A percentile compares a stretch with the other conserved stretches of the same genome.
Conservation (phyloP, 495 filamentous ascomycete species). For the Neurospora discreta region DNA sequence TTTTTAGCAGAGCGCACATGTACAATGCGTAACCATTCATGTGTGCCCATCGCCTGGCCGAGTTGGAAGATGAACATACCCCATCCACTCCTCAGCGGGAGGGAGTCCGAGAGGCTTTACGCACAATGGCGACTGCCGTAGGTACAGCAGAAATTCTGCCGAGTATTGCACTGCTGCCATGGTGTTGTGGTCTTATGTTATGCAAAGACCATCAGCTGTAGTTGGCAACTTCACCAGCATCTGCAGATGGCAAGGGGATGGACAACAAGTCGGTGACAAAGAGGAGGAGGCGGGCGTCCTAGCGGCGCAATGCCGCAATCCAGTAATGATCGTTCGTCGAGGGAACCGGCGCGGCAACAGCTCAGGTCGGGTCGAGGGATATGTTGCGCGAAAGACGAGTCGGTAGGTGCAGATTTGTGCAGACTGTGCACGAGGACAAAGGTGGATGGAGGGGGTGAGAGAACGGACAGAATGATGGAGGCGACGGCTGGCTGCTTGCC, state of each 20-base stretch:
- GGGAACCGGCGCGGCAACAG: neutral
- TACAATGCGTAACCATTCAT: neutral
- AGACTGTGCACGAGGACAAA: neutral
- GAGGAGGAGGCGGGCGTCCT: neutral
- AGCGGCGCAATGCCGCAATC: neutral
- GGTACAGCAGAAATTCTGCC: slow-evolving; percentile 61
- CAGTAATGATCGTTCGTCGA: neutral
- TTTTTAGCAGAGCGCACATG: neutral
- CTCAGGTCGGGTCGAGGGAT: neutral
- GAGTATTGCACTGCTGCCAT: slow-evolving; percentile 55
- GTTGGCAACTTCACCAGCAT: neutral
- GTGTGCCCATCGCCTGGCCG: neutral
- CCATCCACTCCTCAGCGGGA: slow-evolving; percentile 96
- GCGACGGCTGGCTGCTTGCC: neutral
- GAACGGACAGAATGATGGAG: neutral
- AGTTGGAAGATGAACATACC: slow-evolving; percentile 44
- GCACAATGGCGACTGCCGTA: slow-evolving; percentile 77
- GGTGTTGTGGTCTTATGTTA: slow-evolving; percentile 12
- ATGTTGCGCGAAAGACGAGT: neutral
- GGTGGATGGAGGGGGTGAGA: neutral
- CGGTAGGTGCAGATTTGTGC: neutral
- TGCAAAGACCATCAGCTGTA: slow-evolving; percentile 14
- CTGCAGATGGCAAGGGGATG: neutral
- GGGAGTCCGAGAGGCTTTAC: slow-evolving; percentile 71
- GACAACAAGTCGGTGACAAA: neutral